Base-by-base conservation (phyloP, 345 rosid genomes). In the Linum usitatissimum region DNA sequence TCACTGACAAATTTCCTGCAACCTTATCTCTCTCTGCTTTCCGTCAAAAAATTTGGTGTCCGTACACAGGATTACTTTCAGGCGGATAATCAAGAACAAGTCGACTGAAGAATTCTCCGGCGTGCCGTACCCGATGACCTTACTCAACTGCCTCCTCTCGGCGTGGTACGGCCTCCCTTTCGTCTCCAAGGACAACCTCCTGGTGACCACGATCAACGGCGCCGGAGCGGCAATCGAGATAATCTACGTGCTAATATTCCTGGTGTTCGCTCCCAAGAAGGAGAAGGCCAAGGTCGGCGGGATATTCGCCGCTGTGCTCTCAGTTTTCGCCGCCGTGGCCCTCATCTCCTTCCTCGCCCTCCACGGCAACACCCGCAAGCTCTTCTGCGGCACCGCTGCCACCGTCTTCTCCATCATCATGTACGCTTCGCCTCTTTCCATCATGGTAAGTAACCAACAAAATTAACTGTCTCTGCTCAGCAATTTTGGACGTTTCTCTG, bases 101-200 rank as follows among this genome's bases (percentile, higher is more conserved):
- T 83, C 95, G 0, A 90, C 97, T 0, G 95, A 93, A 73, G 85
- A 90, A 60, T 93, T 90, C 82, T 93, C 99, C 6, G 99, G 99
- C 28, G 75, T 93, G n/a, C 99, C 99, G 3, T 93, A 93, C 61
- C 84, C 81, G 30, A 90, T 93, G 99, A 87, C 99, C 28, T 68
- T 93, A 66, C 94, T 93, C 80, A 93, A 93, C 83, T 87, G 96
- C 69, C 96, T 93, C 68, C 96, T 93, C 62, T 86, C 99, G 18
- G 92, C 97, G 6, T 93, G 99, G 99, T 93, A 93, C 39, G 99
- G 99, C 6, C 82, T 93, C 42, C 99, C 99, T 0, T 86, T 90
- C 66, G 89, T 93, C 67, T 93, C 99, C 3, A 73, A 83, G 54
- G 71, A 90, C 81, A 93, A 93, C 78, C 30, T 85, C 30, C 66